Percentiles rank a stretch among this genome's conserved stretches.
Evolutionary conservation across 2,329 filamentous ascomycete genomes (phyloP).

Genomic region (Dothistroma pini): DNA sequence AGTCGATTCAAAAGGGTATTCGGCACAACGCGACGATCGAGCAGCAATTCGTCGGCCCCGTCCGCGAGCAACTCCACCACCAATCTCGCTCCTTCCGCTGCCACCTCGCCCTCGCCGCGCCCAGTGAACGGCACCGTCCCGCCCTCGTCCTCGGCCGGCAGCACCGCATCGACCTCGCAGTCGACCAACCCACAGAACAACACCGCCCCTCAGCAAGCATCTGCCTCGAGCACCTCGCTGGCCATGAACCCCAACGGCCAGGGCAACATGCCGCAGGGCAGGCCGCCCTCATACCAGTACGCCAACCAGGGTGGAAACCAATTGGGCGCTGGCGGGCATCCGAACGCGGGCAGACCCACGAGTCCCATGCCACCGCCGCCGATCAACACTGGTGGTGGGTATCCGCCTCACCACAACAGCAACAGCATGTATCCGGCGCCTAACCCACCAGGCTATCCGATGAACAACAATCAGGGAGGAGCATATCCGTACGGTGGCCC

Average conservation of each 20-base stretch:
- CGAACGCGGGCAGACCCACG: conserved; percentile 47
- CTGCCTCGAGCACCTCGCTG: conserved; percentile 49
- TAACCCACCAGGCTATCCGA: conserved; percentile 36
- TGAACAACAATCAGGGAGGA: conserved; percentile 28
- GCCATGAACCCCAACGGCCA: conserved; percentile 49
- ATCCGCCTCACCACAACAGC: conserved; percentile 46
- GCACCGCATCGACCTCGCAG: conserved; percentile 53
- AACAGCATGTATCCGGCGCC: conserved; percentile 41
- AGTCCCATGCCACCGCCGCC: conserved; percentile 41
- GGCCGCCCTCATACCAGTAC: conserved; percentile 63
- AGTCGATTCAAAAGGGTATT: conserved; percentile 74
- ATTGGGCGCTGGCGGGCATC: conserved; percentile 38
- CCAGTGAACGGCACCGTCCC: conserved; percentile 36
- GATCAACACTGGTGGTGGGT: conserved; percentile 49
- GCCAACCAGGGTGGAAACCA: conserved; percentile 40
- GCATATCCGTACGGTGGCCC: conserved; percentile 20
- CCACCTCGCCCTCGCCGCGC: conserved; percentile 26
- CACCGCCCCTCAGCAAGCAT: conserved; percentile 34
- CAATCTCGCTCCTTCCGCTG: conserved; percentile 33
- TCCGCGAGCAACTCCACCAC: conserved; percentile 45
- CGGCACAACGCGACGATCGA: conserved; percentile 73
- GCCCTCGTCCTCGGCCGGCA: conserved; percentile 37
- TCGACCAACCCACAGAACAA: conserved; percentile 19
- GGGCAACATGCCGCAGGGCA: conserved; percentile 49
- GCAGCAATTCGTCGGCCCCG: conserved; percentile 51